Evolutionary conservation across 805 yeast genomes (phyloP).

Genomic region (Ogataea minuta): DNA sequence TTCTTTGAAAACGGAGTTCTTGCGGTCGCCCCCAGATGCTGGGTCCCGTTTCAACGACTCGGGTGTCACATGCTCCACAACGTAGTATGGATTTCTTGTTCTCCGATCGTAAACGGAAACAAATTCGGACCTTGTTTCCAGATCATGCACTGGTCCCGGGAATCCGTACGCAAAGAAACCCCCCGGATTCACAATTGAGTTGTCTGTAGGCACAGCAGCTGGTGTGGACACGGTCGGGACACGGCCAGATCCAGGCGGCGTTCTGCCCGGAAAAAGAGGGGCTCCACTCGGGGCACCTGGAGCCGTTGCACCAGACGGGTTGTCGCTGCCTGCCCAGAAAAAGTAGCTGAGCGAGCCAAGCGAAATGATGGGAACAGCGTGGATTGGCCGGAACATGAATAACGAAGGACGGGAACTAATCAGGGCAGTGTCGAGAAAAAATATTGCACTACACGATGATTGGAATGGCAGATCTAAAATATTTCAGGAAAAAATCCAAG

Average conservation of each 20-base stretch:
- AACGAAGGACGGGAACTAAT: not conserved
- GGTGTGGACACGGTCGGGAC: slow-evolving; percentile 6
- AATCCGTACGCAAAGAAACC: slow-evolving; percentile 89
- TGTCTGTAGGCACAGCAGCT: slow-evolving; percentile 20
- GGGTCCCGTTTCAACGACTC: slow-evolving; percentile 51
- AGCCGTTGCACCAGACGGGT: slow-evolving; percentile 13
- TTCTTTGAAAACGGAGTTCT: slow-evolving; percentile 79
- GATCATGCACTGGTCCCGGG: slow-evolving; percentile 92
- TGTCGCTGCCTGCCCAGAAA: slow-evolving; percentile 31
- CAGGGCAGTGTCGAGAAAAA: slow-evolving; percentile 9
- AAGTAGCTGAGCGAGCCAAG: slow-evolving; percentile 27
- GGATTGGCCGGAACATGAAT: slow-evolving; percentile 17
- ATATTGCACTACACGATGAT: not conserved
- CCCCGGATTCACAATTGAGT: slow-evolving; percentile 57
- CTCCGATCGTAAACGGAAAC: slow-evolving; percentile 84
- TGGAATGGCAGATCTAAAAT: slow-evolving; percentile 3
- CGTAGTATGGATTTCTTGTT: slow-evolving; percentile 81
- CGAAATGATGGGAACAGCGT: slow-evolving; percentile 21
- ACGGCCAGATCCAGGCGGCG: slow-evolving; percentile 9
- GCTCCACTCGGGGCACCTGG: slow-evolving; percentile 19
- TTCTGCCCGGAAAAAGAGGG: slow-evolving; percentile 17
- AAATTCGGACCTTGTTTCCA: slow-evolving; percentile 70
- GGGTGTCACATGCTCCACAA: slow-evolving; percentile 81
- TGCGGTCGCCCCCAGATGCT: slow-evolving; percentile 63
- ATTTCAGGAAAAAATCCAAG: not conserved